Evolutionary conservation across 805 yeast species (phyloP), one percentile per base, ranked within the genome.

Genomic region (Nakazawaea peltata): DNA sequence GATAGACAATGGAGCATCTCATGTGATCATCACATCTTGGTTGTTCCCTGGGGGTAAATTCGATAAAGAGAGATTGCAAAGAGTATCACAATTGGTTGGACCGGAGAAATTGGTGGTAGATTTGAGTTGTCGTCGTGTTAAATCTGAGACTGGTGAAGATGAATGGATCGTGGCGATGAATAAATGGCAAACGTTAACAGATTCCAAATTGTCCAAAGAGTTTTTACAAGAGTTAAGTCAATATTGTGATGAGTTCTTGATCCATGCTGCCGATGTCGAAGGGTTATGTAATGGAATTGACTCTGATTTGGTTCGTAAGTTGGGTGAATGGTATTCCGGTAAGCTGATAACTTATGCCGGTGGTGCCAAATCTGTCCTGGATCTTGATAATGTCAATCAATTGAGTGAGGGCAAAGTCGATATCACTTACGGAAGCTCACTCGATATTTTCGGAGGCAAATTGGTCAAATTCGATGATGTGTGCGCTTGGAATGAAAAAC

Each of bases 241-340:
- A 32, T 84, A 80, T 57, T 85, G 97, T 48, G 71, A 75, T 44
- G 98, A 92, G 59, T 84, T 90, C 50, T 61, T 92, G 36, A 80
- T 92, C 13, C 99, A 92, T 60, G 98, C 98, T 3, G 99, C 98
- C 0, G 98, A 92, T 57, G 97, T 92, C 3, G 99, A 92, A 58
- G 99, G 99, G 0, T 65, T 92, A 13, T 92, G 98, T 54, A 71
- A 75, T 28, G 99, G 99, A 1, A 83, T 92, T 23, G 99, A 92
- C 50, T 77, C 78, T 50, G 71, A 76, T 13, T 63, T 92, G 28
- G 97, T 92, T 4, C 39, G 41, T 19, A 69, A 69, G 37, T 61
- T 92, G 27, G 86, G 86, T 16, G 74, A 79, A 44, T 92, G 97
- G 97, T 69, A 76, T 44, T 57, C 65, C 13, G 72, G 69, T 19